phyloP scores from a whole-genome alignment of 2,329 filamentous ascomycete species.

The Hymenoscyphus fructigenus region DNA sequence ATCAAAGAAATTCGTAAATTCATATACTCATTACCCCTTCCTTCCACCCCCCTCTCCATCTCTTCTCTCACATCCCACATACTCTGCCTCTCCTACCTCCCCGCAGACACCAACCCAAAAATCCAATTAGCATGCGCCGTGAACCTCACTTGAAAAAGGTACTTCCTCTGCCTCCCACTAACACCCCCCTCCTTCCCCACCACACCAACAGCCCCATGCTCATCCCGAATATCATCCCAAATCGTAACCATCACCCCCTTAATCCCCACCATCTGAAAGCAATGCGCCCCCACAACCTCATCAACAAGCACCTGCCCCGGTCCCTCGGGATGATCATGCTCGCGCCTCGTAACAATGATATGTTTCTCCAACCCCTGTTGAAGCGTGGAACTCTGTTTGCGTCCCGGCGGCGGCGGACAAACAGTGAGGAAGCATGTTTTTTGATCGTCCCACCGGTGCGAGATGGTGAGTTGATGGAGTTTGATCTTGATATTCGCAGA shows the following conservation, averaged over 20 bases:
- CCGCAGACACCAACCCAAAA: conserved; percentile 14
- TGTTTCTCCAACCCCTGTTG: conserved; percentile 77
- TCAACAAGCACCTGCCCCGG: conserved; percentile 18
- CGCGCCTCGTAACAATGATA: conserved; percentile 72
- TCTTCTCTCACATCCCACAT: neutral
- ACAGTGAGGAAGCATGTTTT: conserved; percentile 83
- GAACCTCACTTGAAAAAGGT: conserved; percentile 21
- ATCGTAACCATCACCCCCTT: conserved; percentile 26
- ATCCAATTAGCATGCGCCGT: conserved; percentile 27
- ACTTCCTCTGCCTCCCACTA: conserved; percentile 24
- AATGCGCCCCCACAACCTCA: conserved; percentile 17
- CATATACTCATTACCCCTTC: conserved; percentile 1
- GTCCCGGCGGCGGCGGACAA: conserved; percentile 67
- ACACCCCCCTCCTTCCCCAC: conserved; percentile 26
- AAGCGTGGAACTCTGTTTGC: conserved; percentile 57
- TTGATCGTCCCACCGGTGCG: conserved; percentile 86
- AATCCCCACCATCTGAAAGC: conserved; percentile 22
- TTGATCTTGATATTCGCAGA: conserved; percentile 82
- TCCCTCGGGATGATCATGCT: conserved; percentile 15
- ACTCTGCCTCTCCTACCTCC: neutral
- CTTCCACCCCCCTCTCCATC: neutral
- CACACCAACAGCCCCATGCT: conserved; percentile 27
- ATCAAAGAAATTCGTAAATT: conserved; percentile 7
- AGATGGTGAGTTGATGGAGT: conserved; percentile 74
- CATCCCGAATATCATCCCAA: conserved; percentile 25